Conservation (phyloP, 805 yeast genomes). For the Spathaspora hagerdaliae region DNA sequence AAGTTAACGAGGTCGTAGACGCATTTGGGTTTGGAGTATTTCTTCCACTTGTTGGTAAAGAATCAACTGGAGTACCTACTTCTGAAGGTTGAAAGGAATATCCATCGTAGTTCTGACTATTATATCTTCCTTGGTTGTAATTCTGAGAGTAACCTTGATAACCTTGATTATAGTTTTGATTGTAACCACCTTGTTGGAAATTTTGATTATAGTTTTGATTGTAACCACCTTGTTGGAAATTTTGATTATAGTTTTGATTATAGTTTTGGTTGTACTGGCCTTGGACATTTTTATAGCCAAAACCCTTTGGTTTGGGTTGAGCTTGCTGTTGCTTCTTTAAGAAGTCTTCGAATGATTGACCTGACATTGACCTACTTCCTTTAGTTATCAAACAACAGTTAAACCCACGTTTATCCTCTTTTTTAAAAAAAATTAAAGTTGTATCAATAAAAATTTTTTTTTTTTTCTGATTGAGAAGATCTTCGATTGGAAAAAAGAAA, state of each 20-base stretch:
- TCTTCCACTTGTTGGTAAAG: constrained; percentile 33
- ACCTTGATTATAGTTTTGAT: constrained; percentile 2
- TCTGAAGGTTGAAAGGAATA: constrained; percentile 6
- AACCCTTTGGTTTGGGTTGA: constrained; percentile 30
- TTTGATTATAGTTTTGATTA: neutral
- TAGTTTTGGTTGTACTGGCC: constrained; percentile 3
- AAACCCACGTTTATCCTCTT: too few species aligned
- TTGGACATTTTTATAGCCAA: constrained; percentile 17
- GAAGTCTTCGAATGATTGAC: constrained; percentile 48
- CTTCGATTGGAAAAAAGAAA: too few species aligned
- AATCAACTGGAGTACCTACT: constrained; percentile 20
- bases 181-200: constrained; percentile 2
- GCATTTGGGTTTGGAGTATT: constrained; percentile 33
- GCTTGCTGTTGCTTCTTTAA: constrained; percentile 42
- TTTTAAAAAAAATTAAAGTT: too few species aligned
- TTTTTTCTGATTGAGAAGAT: neutral
- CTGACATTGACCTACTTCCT: constrained; percentile 5
- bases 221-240: neutral
- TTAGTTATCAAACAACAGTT: neutral
- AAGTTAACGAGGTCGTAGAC: constrained; percentile 72
- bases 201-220: constrained; percentile 1
- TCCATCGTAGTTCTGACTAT: constrained; percentile 2
- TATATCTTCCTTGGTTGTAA: constrained; percentile 2
- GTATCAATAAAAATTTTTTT: too few species aligned
- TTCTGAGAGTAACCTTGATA: constrained; percentile 1